These are phyloP conservation scores for Colletotrichum ledebouriae DNA, from an alignment of 2,329 filamentous ascomycete species.

Conservation along the genomic window DNA sequence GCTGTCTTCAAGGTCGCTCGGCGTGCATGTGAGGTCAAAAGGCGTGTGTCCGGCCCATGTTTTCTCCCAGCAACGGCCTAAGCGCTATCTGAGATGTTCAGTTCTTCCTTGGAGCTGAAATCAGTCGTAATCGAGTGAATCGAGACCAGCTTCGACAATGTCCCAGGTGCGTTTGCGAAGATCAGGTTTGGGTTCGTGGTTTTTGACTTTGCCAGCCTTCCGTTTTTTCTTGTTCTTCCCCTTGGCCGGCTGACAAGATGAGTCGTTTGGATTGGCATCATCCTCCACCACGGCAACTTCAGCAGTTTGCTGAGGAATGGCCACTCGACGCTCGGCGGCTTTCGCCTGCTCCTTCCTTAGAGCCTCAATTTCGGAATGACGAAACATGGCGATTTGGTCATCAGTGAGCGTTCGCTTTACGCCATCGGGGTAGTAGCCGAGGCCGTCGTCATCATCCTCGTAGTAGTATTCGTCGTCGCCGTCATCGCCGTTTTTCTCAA, in stretches of 20 bases:
- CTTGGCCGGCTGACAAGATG: constrained; percentile 34
- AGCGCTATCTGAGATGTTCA: neutral
- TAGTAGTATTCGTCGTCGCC: constrained; percentile 47
- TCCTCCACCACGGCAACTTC: constrained; percentile 52
- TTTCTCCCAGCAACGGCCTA: constrained; percentile 24
- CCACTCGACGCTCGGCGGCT: constrained; percentile 44
- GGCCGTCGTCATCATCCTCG: constrained; percentile 71
- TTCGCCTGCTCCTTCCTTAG: constrained; percentile 62
- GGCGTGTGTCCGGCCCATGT: constrained; percentile 1
- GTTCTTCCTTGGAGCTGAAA: neutral
- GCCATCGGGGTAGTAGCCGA: constrained; percentile 90
- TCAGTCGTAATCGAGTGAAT: constrained; percentile 71
- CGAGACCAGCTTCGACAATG: constrained; percentile 71
- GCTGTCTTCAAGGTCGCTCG: constrained; percentile 58
- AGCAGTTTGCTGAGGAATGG: neutral
- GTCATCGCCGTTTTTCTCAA: constrained; percentile 44
- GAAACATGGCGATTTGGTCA: constrained; percentile 90
- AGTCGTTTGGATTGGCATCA: constrained; percentile 42
- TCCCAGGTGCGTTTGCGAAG: constrained; percentile 77
- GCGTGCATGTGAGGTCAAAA: constrained; percentile 56
- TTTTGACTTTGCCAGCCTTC: constrained; percentile 54
- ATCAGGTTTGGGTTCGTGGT: constrained; percentile 68
- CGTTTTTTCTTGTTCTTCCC: constrained; percentile 55
- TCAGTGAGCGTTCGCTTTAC: constrained; percentile 91
- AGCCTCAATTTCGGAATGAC: constrained; percentile 86